Evolutionary conservation across 169 alveolate species (phyloP), one percentile per base, ranked within the genome.

Genomic region (Ichthyophthirius multifiliis): DNA sequence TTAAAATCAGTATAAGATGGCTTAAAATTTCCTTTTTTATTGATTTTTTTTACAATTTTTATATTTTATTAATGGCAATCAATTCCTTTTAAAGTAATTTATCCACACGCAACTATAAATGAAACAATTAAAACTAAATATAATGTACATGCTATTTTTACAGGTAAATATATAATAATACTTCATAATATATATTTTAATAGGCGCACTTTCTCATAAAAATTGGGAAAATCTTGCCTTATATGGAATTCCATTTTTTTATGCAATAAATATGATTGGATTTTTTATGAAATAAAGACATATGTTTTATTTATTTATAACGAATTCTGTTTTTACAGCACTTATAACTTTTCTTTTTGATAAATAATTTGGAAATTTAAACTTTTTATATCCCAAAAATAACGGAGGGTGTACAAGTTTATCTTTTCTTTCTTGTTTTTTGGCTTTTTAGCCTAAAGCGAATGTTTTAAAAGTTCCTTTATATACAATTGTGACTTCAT

Each of bases 341-440:
- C 75, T 75, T 0, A 18, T 81, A 30, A 81, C 86, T 34, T 65
- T 67, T 20, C 47, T 47, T 16, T 81, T 71, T 48, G 86, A 81
- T 31, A 67, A 73, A 43, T 41, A 73, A 5, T 48, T n/a, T n/a
- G n/a, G n/a, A n/a, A n/a, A n/a, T n/a, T n/a, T n/a, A n/a, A n/a
- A n/a, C n/a, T n/a, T n/a, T n/a, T n/a, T n/a, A n/a, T 47, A 81
- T 15, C 86, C 86, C 23, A 81, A 81, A 73, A 71, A 76, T 71
- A 46, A 71, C 9, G 73, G 81, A 13, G 80, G 76, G 0, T 67
- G 47, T 4, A 81, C 86, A 15, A 65, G 82, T 30, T 63, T 81
- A 27, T 62, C 82, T 12, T 81, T 71, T 73, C n/a, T 81, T 46
- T 47, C 82, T 44, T 35, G 77, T 55, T 37, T 67, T n/a, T 20